Percentiles rank a stretch among this genome's conserved stretches.
These are phyloP conservation scores for Hypoxylon perforatum DNA, from an alignment of 495 filamentous ascomycete genomes.

Conservation along the genomic window DNA sequence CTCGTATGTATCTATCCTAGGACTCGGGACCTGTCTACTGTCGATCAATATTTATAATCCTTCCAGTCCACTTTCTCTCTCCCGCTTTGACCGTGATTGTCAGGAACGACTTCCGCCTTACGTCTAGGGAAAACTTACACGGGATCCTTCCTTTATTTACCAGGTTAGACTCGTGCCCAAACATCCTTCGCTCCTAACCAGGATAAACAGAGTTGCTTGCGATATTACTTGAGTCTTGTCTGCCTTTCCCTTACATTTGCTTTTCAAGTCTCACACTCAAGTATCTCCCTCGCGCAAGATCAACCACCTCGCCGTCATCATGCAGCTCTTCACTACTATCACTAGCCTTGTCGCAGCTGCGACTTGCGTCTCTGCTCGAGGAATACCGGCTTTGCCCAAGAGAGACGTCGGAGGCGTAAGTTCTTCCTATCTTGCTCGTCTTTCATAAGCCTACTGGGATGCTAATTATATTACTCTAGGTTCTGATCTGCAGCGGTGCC, in stretches of 20 bases:
- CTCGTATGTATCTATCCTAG: slow-evolving; percentile 8
- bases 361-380: slow-evolving; percentile 30
- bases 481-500: slow-evolving; percentile 55
- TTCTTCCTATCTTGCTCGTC: slow-evolving; percentile 12
- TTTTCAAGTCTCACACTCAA: too few species aligned
- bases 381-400: slow-evolving; percentile 30
- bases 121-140: slow-evolving; percentile 3
- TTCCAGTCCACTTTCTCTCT: slow-evolving; percentile 19
- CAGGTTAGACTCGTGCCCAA: background rate
- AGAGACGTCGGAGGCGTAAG: slow-evolving; percentile 49
- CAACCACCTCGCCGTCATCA: slow-evolving; percentile 12
- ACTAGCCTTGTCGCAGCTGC: slow-evolving; percentile 29
- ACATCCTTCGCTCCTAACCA: slow-evolving; percentile 8
- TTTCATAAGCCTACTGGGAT: slow-evolving; percentile 6
- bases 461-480: slow-evolving; percentile 30
- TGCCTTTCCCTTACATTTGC: slow-evolving; percentile 4
- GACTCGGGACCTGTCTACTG: slow-evolving; percentile 22
- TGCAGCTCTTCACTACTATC: slow-evolving; percentile 39
- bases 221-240: slow-evolving; percentile 8
- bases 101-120: slow-evolving; percentile 12
- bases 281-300: slow-evolving; percentile 7
- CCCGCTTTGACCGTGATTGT: slow-evolving; percentile 10
- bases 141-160: slow-evolving; percentile 17
- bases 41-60: slow-evolving; percentile 33
- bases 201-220: background rate